These are phyloP conservation scores for Xylariomycetidae sp. DNA, from an alignment of 2,329 filamentous ascomycete species.

Conservation along the genomic window DNA sequence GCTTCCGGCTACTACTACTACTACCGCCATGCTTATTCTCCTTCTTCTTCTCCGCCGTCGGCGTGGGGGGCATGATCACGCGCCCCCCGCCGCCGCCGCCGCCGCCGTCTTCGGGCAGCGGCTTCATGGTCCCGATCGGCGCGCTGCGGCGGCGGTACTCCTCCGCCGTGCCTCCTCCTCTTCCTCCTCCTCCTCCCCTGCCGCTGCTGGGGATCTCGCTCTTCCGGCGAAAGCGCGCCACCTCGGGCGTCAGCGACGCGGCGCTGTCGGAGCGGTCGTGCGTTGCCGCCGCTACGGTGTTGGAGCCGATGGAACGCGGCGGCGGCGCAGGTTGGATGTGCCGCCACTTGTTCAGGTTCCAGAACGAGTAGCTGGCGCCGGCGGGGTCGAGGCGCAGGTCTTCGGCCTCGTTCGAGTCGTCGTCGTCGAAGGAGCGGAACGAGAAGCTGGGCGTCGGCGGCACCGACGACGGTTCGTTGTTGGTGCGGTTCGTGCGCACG, in stretches of 20 bases:
- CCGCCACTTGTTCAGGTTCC: slow-evolving; percentile 53
- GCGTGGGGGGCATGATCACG: no score
- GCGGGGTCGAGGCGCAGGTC: slow-evolving; percentile 30
- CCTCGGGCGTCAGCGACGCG: slow-evolving; percentile 8
- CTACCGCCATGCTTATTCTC: no score
- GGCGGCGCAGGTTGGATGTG: slow-evolving; percentile 14
- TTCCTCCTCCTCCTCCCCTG: neutral
- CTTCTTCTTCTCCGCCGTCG: no score
- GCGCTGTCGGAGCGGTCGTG: slow-evolving; percentile 12
- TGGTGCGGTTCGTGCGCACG: slow-evolving; percentile 15
- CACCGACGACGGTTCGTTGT: slow-evolving; percentile 14
- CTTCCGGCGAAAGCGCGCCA: slow-evolving; percentile 11
- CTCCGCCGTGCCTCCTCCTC: slow-evolving; percentile 3
- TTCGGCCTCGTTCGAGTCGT: slow-evolving; percentile 33
- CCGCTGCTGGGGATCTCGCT: slow-evolving; percentile 9
- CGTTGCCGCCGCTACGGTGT: slow-evolving; percentile 1
- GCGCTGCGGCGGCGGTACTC: slow-evolving; percentile 17
- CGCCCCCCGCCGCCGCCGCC: no score
- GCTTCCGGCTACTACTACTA: no score
- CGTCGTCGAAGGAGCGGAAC: slow-evolving; percentile 36
- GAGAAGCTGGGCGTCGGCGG: slow-evolving; percentile 53
- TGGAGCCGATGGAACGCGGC: neutral
- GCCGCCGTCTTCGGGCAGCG: no score
- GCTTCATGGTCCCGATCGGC: no score
- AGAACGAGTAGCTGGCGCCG: slow-evolving; percentile 44